A percentile compares a stretch with the other conserved stretches of the same genome.
These are phyloP conservation scores for Cladosporium sp. DNA, from an alignment of 2,329 filamentous ascomycete species.

Conservation along the genomic window DNA sequence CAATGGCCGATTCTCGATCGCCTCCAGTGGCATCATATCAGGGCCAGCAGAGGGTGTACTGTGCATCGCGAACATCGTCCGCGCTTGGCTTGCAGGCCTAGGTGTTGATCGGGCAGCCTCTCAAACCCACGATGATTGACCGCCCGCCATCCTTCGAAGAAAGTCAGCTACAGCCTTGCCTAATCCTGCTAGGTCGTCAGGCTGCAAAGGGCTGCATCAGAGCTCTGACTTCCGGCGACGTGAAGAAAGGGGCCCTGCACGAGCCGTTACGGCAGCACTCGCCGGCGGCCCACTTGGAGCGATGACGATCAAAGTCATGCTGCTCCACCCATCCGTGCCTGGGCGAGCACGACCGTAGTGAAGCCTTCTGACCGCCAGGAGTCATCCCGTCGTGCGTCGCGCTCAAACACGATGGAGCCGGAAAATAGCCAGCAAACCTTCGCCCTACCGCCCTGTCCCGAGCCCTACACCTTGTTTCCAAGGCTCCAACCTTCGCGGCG, in stretches of 20 bases:
- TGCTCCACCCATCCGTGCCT: constrained; percentile 4
- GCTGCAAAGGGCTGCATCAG: background rate
- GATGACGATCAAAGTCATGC: constrained; percentile 3
- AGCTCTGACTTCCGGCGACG: background rate
- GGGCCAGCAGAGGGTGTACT: background rate
- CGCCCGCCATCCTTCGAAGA: constrained; percentile 3
- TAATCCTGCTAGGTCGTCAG: constrained; percentile 9
- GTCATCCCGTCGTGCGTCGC: background rate
- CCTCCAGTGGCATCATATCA: background rate
- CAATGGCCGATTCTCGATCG: background rate
- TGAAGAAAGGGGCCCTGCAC: constrained; percentile 13
- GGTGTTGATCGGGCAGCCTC: constrained; percentile 8
- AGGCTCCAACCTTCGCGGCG: constrained; percentile 11
- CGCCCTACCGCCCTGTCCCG: background rate
- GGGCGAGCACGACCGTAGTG: background rate
- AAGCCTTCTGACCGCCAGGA: constrained; percentile 9
- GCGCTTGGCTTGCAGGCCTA: constrained; percentile 2
- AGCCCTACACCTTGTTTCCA: background rate
- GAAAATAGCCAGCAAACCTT: constrained; percentile 9
- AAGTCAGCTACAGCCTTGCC: background rate
- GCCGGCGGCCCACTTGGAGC: constrained; percentile 2
- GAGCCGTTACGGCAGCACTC: constrained; percentile 10
- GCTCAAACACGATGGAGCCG: constrained; percentile 6
- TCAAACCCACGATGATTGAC: constrained; percentile 12
- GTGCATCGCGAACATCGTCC: background rate